Evolutionary conservation across 768 basidiomycete species (phyloP), one percentile per base, ranked within the genome.

Genomic region (Cystobasidium tubakii): DNA sequence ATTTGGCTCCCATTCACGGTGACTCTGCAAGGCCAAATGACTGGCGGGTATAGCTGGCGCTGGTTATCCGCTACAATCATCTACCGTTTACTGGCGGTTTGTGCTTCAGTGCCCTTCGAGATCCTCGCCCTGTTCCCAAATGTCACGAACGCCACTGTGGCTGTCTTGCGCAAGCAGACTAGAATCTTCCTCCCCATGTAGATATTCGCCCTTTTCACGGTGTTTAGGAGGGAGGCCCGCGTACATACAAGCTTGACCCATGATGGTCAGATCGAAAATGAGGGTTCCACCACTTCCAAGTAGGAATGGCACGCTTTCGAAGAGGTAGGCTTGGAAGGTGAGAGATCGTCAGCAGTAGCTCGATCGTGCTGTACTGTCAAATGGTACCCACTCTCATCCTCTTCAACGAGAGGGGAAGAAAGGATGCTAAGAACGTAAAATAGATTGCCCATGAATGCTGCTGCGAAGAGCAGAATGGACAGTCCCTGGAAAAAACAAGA

Each of bases 281-380:
- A 98, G 86, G 0, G 95, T 97, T 1, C 96, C 96, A 46, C 86
- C 93, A 73, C 91, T 92, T 39, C 95, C 95, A 0, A 98, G 83
- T 0, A 98, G 84, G 79, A 93, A 97, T 63, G 79, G 79, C 1
- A 66, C 39, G 9, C 71, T 63, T 25, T 79, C 79, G 73, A 76
- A 64, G 0, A 79, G 65, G 76, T 75, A 77, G n/a, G 66, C 74
- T 13, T 9, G 23, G 31, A 2, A 72, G 57, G 10, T n/a, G n/a
- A 62, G 27, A 12, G 57, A 33, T n/a, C 6, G 54, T 25, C 25
- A 60, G 33, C 57, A 9, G 25, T 29, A 46, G 7, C 25, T 27
- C 33, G 57, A 57, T 23, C 13, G 25, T 1, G 31, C 4, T 4
- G 29, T 15, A 25, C 12, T 1, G 23, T 17, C 23, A 23, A 29